Evolutionary conservation across 306 rosid species (phyloP).

Genomic region (Pyrus betulifolia): DNA sequence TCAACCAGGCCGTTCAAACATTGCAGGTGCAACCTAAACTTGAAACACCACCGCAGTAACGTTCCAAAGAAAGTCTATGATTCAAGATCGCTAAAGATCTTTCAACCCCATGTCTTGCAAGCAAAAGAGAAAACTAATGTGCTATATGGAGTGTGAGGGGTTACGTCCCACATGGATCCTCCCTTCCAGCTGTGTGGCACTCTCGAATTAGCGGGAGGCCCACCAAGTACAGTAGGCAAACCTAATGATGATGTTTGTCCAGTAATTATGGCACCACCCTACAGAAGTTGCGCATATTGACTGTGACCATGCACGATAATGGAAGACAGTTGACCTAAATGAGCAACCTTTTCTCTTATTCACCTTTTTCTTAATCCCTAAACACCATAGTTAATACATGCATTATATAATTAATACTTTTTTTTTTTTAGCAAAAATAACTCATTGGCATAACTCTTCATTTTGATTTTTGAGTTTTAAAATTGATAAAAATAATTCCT

Average conservation of each 20-base stretch:
- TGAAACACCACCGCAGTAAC: no score
- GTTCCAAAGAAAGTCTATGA: background rate
- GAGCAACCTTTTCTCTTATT: background rate
- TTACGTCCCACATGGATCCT: slow-evolving; percentile 44
- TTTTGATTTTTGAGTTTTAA: rapidly evolving
- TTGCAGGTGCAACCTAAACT: no score
- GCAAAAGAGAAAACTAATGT: background rate
- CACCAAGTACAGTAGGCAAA: slow-evolving; percentile 11
- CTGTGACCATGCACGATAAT: background rate
- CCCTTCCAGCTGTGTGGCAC: slow-evolving; percentile 30
- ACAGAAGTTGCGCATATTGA: slow-evolving; percentile 20
- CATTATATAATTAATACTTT: background rate
- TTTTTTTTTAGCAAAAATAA: no score
- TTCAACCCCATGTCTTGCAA: background rate
- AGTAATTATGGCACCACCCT: slow-evolving; percentile 30
- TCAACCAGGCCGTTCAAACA: no score
- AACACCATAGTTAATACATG: background rate
- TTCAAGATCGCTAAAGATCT: background rate
- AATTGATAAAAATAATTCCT: no score
- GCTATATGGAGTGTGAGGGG: slow-evolving; percentile 6
- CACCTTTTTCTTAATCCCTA: background rate
- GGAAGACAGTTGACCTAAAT: slow-evolving; percentile 29
- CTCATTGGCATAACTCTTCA: no score
- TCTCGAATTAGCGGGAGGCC: slow-evolving; percentile 19
- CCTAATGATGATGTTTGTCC: slow-evolving; percentile 42